phyloP scores from a whole-genome alignment of 2,329 filamentous ascomycete genomes.

The Didymella keratinophila region DNA sequence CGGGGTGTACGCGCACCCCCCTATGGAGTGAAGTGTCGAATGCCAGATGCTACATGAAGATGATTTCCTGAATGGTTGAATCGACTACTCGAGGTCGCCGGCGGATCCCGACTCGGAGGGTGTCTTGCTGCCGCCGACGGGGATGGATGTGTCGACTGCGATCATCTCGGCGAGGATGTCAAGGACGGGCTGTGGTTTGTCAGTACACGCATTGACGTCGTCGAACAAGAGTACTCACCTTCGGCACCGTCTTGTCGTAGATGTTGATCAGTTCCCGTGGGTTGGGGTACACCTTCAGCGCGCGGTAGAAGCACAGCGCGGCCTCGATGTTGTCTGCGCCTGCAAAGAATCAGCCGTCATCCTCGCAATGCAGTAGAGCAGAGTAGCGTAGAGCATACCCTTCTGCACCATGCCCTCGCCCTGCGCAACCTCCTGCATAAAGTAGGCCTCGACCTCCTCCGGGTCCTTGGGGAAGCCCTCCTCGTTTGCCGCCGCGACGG shows the following conservation, averaged over 20 bases:
- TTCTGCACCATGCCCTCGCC: conserved; percentile 85
- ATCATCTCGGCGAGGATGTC: conserved; percentile 99
- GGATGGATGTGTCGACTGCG: conserved; percentile 77
- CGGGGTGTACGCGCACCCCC: conserved; percentile 9
- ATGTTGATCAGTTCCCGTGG: conserved; percentile 92
- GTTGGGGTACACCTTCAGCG: conserved; percentile 96
- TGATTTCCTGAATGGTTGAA: background rate
- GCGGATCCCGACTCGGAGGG: conserved; percentile 47
- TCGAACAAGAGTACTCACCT: conserved; percentile 63
- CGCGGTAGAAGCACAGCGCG: conserved; percentile 96
- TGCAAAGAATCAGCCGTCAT: conserved; percentile 45
- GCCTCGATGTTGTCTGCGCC: conserved; percentile 78
- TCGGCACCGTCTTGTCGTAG: conserved; percentile 98
- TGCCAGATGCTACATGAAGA: conserved; percentile 21
- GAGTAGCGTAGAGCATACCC: too few species aligned
- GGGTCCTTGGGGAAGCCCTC: conserved; percentile 91
- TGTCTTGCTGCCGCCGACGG: conserved; percentile 48
- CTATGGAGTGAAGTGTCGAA: conserved; percentile 16
- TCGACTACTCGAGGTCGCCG: conserved; percentile 45
- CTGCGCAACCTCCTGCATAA: conserved; percentile 91
- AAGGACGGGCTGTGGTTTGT: conserved; percentile 73
- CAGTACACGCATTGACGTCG: conserved; percentile 15
- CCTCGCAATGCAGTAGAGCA: too few species aligned
- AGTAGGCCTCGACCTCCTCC: conserved; percentile 94
- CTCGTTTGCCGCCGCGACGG: conserved; percentile 82